These are phyloP conservation scores for Trichosanthes cucumerina DNA, from an alignment of 306 rosid genomes.

Conservation along the genomic window DNA sequence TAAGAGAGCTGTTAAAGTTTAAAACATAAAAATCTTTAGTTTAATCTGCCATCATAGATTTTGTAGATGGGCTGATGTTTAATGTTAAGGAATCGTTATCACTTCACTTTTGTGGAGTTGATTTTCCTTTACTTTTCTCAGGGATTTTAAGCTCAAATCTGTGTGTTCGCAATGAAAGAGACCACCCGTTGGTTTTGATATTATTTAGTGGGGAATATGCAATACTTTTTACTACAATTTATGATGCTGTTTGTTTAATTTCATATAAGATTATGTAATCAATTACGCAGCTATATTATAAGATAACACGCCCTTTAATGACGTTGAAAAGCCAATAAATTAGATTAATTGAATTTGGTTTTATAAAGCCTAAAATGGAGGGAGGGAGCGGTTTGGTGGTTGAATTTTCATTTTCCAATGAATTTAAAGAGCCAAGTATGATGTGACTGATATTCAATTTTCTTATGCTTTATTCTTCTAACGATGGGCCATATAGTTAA, in stretches of 20 bases:
- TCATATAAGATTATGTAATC: neutral
- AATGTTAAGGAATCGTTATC: neutral
- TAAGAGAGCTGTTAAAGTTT: conserved; percentile 12
- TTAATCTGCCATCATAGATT: neutral
- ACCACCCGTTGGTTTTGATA: neutral
- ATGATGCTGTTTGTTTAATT: neutral
- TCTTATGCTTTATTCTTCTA: neutral
- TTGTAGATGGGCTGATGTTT: conserved; percentile 2
- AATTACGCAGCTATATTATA: neutral
- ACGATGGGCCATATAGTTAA: neutral
- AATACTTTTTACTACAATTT: neutral
- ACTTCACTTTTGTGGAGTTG: neutral
- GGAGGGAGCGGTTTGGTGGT: neutral
- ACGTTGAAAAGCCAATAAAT: neutral
- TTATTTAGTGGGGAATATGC: neutral
- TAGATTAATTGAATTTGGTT: neutral
- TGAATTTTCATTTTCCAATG: neutral
- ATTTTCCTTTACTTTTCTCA: neutral
- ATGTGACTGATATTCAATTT: neutral
- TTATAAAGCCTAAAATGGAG: neutral
- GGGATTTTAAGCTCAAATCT: neutral
- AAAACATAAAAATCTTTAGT: neutral
- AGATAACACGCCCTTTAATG: neutral
- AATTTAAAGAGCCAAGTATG: neutral
- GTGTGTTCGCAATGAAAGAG: neutral